Conservation (phyloP, 176 grass and related monocot species). For the Alloteropsis semialata region DNA sequence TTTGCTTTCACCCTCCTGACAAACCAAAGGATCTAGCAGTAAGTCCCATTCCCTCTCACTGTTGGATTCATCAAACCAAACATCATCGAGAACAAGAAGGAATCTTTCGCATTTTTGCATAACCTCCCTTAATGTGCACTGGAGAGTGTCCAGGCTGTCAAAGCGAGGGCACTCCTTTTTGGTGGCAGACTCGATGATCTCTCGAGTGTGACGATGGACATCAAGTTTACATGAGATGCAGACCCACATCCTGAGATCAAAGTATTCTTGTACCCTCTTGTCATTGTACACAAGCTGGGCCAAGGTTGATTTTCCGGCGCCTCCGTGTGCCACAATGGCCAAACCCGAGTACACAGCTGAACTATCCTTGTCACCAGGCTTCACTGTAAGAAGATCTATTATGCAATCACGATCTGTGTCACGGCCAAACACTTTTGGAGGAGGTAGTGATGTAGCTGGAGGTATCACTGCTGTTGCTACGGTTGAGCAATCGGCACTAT, state of each 20-base stretch:
- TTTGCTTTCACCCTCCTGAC: background rate
- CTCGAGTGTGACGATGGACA: background rate
- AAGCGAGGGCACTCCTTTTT: background rate
- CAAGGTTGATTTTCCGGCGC: background rate
- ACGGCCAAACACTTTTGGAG: background rate
- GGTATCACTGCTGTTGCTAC: accelerated
- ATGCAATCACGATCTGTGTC: background rate
- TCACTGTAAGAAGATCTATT: background rate
- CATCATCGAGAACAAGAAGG: background rate
- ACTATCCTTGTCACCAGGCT: background rate
- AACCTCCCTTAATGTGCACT: background rate
- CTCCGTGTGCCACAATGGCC: slow-evolving; percentile 5
- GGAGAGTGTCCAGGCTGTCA: background rate
- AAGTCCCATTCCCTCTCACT: background rate
- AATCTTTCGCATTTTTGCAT: background rate
- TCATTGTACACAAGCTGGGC: slow-evolving; percentile 6
- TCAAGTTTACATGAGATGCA: slow-evolving; percentile 16
- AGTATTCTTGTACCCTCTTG: background rate
- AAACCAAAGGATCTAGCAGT: background rate
- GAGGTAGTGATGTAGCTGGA: background rate
- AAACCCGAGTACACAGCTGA: background rate
- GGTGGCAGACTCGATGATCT: slow-evolving; percentile 13
- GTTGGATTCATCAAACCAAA: background rate
- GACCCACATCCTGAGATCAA: slow-evolving; percentile 32
- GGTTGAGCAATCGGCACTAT: too few species aligned